Evolutionary conservation across 169 alveolate species (phyloP).

Genomic region (Cryptosporidium bovis): DNA sequence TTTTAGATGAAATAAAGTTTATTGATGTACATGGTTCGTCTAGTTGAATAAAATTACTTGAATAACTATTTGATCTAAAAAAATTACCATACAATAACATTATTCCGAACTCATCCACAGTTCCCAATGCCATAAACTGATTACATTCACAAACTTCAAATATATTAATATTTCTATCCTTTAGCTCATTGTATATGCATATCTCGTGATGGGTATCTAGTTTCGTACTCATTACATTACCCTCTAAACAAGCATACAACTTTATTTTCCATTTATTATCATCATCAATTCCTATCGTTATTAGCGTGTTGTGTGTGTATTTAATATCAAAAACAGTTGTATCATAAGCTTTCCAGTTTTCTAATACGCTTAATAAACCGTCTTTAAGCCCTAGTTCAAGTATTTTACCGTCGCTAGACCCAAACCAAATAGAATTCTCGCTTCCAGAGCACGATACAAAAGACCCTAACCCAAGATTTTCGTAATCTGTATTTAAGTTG

Average conservation of each 20-base stretch:
- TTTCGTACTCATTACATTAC: conserved; percentile 22
- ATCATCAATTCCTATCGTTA: conserved; percentile 59
- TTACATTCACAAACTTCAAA: conserved; percentile 52
- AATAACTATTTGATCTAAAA: conserved; percentile 33
- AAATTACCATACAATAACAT: conserved; percentile 48
- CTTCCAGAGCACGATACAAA: conserved; percentile 70
- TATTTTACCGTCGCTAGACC: conserved; percentile 56
- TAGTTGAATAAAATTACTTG: conserved; percentile 38
- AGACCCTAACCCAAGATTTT: conserved; percentile 44
- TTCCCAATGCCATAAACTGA: conserved; percentile 59
- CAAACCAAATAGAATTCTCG: conserved; percentile 71
- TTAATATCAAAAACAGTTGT: conserved; percentile 61
- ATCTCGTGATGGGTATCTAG: conserved; percentile 24
- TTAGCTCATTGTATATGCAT: conserved; percentile 21
- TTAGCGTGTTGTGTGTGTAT: conserved; percentile 56
- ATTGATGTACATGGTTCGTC: conserved; percentile 70
- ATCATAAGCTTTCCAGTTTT: conserved; percentile 61
- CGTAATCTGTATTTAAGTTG: conserved; percentile 15
- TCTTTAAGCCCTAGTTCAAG: conserved; percentile 46
- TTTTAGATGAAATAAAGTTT: conserved; percentile 45
- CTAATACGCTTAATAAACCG: conserved; percentile 25
- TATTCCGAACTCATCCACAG: conserved; percentile 66
- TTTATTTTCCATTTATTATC: conserved; percentile 54
- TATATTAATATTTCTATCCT: conserved; percentile 33
- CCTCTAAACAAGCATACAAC: conserved; percentile 55